A percentile compares a stretch with the other conserved stretches of the same genome.
Conservation (phyloP, 2,329 filamentous ascomycete genomes). For the Epichloe festucae region DNA sequence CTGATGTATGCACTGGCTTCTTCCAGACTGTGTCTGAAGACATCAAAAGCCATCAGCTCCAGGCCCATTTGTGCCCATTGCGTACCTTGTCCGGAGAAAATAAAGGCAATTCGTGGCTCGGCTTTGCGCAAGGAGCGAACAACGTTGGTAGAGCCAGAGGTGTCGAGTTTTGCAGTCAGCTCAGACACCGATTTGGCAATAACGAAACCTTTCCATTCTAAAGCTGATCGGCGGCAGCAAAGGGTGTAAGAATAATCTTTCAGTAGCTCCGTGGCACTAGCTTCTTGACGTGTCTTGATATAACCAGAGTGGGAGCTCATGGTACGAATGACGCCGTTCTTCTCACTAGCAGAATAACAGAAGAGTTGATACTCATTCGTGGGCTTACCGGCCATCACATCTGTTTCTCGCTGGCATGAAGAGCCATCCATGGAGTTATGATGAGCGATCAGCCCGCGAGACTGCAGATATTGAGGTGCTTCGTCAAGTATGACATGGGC, state of each 20-base stretch:
- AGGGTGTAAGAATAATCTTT: conserved; percentile 34
- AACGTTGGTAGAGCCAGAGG: conserved; percentile 8
- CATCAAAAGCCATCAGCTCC: conserved; percentile 26
- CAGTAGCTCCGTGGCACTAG: conserved; percentile 13
- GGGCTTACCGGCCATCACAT: background rate
- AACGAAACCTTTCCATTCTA: conserved; percentile 29
- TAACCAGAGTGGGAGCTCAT: conserved; percentile 22
- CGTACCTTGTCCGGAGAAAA: conserved; percentile 31
- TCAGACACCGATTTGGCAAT: conserved; percentile 22
- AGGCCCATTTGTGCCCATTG: conserved; percentile 31
- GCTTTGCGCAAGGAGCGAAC: conserved; percentile 15
- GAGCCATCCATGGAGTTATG: conserved; percentile 18
- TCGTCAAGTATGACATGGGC: conserved; percentile 40
- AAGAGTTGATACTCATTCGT: conserved; percentile 22
- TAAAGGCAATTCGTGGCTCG: conserved; percentile 23
- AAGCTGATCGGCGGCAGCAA: conserved; percentile 27
- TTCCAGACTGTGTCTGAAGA: conserved; percentile 27
- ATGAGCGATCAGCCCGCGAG: conserved; percentile 21
- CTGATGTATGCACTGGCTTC: conserved; percentile 20
- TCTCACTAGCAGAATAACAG: conserved; percentile 31
- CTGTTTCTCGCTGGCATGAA: background rate
- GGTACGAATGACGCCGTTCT: conserved; percentile 23
- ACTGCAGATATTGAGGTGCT: conserved; percentile 26
- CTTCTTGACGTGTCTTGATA: conserved; percentile 11
- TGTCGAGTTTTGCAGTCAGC: conserved; percentile 18